phyloP scores from a whole-genome alignment of 495 filamentous ascomycete species.

The Barbatosphaeria neglecta region DNA sequence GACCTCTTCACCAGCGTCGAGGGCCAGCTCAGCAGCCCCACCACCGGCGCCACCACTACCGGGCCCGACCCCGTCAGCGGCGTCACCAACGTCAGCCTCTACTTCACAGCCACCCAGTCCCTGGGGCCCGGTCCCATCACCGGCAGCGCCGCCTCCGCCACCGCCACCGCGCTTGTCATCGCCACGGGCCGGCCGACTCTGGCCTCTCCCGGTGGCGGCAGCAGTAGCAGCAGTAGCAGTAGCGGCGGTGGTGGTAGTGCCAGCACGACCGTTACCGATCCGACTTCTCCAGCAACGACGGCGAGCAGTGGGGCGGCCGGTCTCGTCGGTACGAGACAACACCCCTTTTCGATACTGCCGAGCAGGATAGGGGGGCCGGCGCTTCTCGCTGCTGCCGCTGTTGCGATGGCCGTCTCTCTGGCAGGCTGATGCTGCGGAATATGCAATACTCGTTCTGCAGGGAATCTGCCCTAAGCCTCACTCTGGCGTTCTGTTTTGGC shows the following conservation, averaged over 20 bases:
- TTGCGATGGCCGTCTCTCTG: no score
- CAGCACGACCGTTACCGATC: neutral
- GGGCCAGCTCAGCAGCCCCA: slow-evolving; percentile 5
- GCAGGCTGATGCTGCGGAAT: no score
- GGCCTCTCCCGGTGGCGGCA: neutral
- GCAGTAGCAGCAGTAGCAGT: neutral
- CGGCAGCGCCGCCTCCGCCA: slow-evolving; percentile 21
- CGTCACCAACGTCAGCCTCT: slow-evolving; percentile 21
- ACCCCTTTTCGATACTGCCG: no score
- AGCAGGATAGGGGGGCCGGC: neutral
- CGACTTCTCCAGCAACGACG: neutral
- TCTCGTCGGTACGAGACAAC: no score
- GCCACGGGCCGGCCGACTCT: neutral
- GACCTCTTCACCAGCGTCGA: slow-evolving; percentile 13
- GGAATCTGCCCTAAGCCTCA: no score
- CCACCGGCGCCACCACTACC: slow-evolving; percentile 10
- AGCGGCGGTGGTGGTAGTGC: neutral
- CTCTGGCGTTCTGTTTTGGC: no score
- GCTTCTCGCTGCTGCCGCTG: neutral
- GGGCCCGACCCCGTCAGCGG: slow-evolving; percentile 15
- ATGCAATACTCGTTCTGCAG: no score
- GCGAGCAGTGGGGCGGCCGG: no score
- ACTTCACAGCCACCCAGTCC: slow-evolving; percentile 18
- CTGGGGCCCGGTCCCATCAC: slow-evolving; percentile 26
- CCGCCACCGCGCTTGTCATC: slow-evolving; percentile 3